Evolutionary conservation across 106 monocot genomes (phyloP), one percentile per base, ranked within the genome.

Genomic region (Gastrodia elata): DNA sequence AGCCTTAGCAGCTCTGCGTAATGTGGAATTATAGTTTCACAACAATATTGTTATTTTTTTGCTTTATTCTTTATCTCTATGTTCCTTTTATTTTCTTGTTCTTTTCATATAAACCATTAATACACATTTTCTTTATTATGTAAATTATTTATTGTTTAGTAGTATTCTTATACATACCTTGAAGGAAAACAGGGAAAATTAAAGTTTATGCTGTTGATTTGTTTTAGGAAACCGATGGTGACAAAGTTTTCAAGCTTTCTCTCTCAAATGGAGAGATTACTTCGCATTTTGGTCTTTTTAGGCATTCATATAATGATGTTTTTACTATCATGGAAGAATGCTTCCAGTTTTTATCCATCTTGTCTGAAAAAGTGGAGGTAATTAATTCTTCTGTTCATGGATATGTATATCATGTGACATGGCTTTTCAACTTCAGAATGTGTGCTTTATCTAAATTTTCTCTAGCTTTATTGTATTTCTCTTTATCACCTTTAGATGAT

Each of bases 321-420:
- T 67, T n/a, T 18, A 33, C 37, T 36, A 37, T n/a, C 67, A 34
- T 27, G 6, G 67, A 67, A n/a, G 67, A 67, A 38, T 67, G 16
- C 67, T 37, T 35, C 35, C 67, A 67, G 36, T n/a, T 36, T 8
- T 67, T 37, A 1, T 36, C 36, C 36, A 67, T 37, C 18, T 38
- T 67, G 20, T 67, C 67, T 38, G 67, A 67, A 20, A 38, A 18
- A 67, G 35, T 67, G 1, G 37, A 36, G 67, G 67, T 67, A 67
- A 67, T 67, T 36, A 35, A 67, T 67, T 35, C 15, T 20, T 38
- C n/a, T n/a, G n/a, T n/a, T n/a, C n/a, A 3, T 11, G 10, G 32
- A 3, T 61, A 61, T 61, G 30, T 4, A n/a, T n/a, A n/a, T n/a
- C n/a, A n/a, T n/a, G n/a, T n/a, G n/a, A n/a, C n/a, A n/a, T n/a